Evolutionary conservation across 225 moss, liverwort and hornwort genomes (phyloP).

Genomic region (Thuidium tamariscinum): DNA sequence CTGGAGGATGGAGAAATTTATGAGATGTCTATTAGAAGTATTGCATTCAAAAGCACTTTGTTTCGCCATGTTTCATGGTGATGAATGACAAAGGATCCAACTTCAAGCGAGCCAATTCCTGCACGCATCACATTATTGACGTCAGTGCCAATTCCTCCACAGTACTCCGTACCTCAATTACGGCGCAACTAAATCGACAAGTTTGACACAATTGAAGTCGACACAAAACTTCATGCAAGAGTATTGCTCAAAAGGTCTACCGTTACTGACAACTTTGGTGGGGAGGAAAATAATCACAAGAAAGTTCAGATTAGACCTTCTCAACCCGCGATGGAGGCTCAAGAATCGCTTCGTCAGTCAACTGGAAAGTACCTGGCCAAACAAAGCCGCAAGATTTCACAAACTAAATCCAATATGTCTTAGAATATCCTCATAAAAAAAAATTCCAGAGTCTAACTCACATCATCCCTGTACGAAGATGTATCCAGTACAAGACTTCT

Average conservation of each 20-base stretch:
- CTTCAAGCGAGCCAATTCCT: slow-evolving; percentile 29
- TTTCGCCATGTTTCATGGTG: slow-evolving; percentile 36
- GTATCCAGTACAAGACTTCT: background rate
- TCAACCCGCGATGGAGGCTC: slow-evolving; percentile 17
- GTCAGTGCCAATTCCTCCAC: background rate
- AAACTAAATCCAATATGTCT: background rate
- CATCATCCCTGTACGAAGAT: background rate
- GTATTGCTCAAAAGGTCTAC: background rate
- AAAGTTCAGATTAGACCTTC: slow-evolving; percentile 2
- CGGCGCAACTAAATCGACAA: background rate
- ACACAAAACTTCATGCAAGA: background rate
- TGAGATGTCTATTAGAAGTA: background rate
- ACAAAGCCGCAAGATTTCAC: background rate
- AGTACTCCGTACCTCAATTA: background rate
- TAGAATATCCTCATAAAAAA: background rate
- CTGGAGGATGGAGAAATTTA: background rate
- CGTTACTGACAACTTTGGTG: background rate
- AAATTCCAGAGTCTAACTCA: background rate
- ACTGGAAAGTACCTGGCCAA: slow-evolving; percentile 18
- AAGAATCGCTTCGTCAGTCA: slow-evolving; percentile 27
- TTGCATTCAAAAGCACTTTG: slow-evolving; percentile 2
- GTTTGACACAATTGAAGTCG: background rate
- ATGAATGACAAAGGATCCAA: slow-evolving; percentile 28
- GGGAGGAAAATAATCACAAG: background rate
- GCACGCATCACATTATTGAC: background rate